Base-by-base conservation (phyloP, 2,329 filamentous ascomycete genomes). In the Penicillium sp. region DNA sequence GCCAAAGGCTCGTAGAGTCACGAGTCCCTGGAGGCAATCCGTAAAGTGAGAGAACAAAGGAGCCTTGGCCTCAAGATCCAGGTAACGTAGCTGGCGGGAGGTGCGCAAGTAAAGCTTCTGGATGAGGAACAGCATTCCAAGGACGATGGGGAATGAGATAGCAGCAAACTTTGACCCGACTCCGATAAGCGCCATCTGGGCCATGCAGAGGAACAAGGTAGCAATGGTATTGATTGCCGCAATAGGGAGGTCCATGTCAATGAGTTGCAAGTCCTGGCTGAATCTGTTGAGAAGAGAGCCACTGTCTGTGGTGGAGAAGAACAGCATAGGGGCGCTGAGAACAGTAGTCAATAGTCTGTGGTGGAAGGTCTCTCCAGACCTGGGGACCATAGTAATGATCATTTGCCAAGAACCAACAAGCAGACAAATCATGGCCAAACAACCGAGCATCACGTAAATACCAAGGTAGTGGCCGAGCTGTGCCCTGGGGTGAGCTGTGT, bases 51-150 rank as follows among this genome's bases (percentile, higher is more conserved):
- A 81, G 71, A 82, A 85, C 0, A 86, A 70, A 0, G 83, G 83
- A 1, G 80, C 80, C 59, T 87, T 86, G 1, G 81, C 78, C 65
- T 88, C 85, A 1, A 88, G 76, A 44, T 87, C 85, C 11, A 88
- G 67, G 20, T 85, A 75, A 47, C 85, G 77, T 7, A 88, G 67
- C 65, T 87, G 85, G 0, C 84, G 73, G 0, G 83, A 86, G 0
- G 84, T 87, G 0, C 81, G 76, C 2, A 87, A 75, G 60, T 87
- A 87, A 47, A 84, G 77, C 50, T 75, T 80, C 57, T 86, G 84
- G 0, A 86, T 67, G 2, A 74, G 55, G 52, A 79, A 86, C 1
- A 85, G 56, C 0, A 79, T 57, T 0, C 63, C 68, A 8, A 77
- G 56, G 2, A 85, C 62, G 3, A 82, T 67, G 0, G 83, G 83